A percentile compares a stretch with the other conserved stretches of the same genome.
Evolutionary conservation across 345 rosid species (phyloP).

Genomic region (Turnera subulata): DNA sequence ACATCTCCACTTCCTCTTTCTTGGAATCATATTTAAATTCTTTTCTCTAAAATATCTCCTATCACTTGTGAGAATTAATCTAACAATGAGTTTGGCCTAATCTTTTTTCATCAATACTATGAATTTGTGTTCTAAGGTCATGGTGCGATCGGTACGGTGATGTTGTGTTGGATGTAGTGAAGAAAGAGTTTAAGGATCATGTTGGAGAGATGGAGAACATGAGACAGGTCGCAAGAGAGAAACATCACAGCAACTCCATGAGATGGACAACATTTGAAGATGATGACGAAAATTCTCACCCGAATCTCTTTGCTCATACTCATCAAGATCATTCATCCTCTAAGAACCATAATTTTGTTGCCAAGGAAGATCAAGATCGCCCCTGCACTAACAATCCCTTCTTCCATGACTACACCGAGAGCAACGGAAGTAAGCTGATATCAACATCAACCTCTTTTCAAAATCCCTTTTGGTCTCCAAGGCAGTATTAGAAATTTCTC

Average conservation of each 20-base stretch:
- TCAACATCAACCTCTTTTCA: constrained; percentile 5
- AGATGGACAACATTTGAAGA: constrained; percentile 63
- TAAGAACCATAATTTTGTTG: no score
- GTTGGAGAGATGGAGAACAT: constrained; percentile 60
- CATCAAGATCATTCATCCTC: not conserved
- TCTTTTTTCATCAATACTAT: no score
- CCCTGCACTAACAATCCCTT: constrained; percentile 19
- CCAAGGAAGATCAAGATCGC: no score
- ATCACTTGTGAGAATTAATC: no score
- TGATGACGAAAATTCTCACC: constrained; percentile 48
- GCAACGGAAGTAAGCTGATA: constrained; percentile 15
- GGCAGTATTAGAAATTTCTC: not conserved
- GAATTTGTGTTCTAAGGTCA: constrained; percentile 31
- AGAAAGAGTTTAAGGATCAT: constrained; percentile 75
- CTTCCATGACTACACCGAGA: constrained; percentile 12
- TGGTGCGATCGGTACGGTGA: constrained; percentile 72
- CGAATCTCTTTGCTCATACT: constrained; percentile 42
- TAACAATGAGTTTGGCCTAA: no score
- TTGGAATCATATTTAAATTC: no score
- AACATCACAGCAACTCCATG: constrained; percentile 32
- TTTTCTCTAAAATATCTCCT: no score
- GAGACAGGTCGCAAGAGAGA: constrained; percentile 44
- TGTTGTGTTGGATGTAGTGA: constrained; percentile 61
- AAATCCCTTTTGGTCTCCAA: constrained; percentile 27
- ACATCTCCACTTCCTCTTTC: not conserved